phyloP scores from a whole-genome alignment of 2,329 filamentous ascomycete species.

The Akanthomyces lecanii region DNA sequence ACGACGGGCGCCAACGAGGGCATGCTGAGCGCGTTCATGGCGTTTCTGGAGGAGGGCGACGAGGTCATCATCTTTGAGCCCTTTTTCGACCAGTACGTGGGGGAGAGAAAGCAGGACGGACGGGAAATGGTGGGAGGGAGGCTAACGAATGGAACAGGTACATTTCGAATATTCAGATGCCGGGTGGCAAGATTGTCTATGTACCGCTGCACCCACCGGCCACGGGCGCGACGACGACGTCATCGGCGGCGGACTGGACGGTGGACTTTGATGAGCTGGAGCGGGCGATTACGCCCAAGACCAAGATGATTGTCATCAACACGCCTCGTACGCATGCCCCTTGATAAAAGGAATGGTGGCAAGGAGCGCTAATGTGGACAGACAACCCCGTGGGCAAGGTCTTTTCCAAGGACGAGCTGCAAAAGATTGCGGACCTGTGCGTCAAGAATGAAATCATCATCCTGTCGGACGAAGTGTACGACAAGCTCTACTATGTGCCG shows the following conservation, averaged over 20 bases:
- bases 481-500: conserved; percentile 89
- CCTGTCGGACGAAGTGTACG: conserved; percentile 88
- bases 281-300: conserved; percentile 74
- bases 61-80: conserved; percentile 98
- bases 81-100: conserved; percentile 85
- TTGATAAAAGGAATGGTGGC: not conserved
- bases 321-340: conserved; percentile 49
- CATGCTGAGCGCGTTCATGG: conserved; percentile 98
- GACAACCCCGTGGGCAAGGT: conserved; percentile 98
- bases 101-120: not conserved
- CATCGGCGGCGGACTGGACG: conserved; percentile 82
- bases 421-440: conserved; percentile 80
- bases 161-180: conserved; percentile 98
- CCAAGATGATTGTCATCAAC: conserved; percentile 94
- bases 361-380: conserved; percentile 19
- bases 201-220: conserved; percentile 89
- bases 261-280: conserved; percentile 82
- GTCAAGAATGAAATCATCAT: conserved; percentile 94
- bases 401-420: conserved; percentile 77
- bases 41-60: conserved; percentile 87
- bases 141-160: conserved; percentile 48
- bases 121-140: too few species aligned
- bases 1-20: conserved; percentile 88
- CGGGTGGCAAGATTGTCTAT: conserved; percentile 89
- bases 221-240: conserved; percentile 72